phyloP scores from a whole-genome alignment of 176 grass and related monocot species.

The Alloteropsis semialata region DNA sequence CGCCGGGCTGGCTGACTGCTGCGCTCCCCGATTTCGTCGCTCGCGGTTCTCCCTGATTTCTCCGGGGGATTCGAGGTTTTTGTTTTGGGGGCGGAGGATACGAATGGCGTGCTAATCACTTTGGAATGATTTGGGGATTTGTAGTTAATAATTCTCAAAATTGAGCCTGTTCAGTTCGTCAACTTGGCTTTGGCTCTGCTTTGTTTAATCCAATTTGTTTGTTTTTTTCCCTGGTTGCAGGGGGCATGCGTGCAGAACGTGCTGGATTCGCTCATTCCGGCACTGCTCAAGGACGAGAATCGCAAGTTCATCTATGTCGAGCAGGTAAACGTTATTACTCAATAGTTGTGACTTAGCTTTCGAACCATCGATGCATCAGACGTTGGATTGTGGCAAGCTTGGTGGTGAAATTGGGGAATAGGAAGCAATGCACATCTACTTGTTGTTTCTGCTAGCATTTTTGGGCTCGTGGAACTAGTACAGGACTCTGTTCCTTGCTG shows the following conservation, averaged over 20 bases:
- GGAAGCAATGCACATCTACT: constrained; percentile 1
- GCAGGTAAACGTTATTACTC: constrained; percentile 43
- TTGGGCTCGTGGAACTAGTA: neutral
- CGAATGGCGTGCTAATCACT: neutral
- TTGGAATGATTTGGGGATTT: neutral
- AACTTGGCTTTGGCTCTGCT: neutral
- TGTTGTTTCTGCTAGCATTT: neutral
- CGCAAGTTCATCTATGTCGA: constrained; percentile 91
- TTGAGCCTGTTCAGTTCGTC: neutral
- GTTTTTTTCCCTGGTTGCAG: constrained; percentile 25
- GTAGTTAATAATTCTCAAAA: neutral
- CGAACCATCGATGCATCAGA: neutral
- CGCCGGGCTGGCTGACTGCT: neutral
- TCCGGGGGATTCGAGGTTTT: neutral
- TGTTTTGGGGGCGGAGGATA: neutral
- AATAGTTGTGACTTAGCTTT: neutral
- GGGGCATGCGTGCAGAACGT: constrained; percentile 86
- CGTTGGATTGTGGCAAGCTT: neutral
- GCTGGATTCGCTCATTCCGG: constrained; percentile 72
- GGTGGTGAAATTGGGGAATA: neutral
- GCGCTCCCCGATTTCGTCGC: neutral
- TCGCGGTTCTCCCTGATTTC: neutral
- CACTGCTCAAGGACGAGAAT: constrained; percentile 85
- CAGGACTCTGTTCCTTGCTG: neutral
- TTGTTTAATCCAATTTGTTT: neutral